phyloP scores from a whole-genome alignment of 108 stramenopile species.

The Fistulifera pelliculosa region DNA sequence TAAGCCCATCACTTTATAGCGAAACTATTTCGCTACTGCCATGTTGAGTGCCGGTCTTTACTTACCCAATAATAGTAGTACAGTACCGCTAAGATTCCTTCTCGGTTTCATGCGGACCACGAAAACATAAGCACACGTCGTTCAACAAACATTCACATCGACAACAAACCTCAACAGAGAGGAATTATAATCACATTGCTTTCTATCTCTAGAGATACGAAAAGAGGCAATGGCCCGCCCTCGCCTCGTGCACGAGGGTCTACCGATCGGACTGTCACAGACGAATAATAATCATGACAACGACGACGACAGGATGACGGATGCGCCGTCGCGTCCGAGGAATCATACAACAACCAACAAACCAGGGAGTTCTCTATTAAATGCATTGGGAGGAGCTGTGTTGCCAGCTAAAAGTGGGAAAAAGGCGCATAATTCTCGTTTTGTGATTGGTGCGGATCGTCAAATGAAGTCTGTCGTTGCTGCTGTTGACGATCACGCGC shows the following conservation, averaged over 20 bases:
- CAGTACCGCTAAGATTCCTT: too few relatives aligned
- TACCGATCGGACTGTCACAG: conserved; percentile 7
- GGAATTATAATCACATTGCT: too few relatives aligned
- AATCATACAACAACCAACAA: neutral
- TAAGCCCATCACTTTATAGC: too few relatives aligned
- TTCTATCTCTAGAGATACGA: too few relatives aligned
- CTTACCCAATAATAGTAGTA: too few relatives aligned
- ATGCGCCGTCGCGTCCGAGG: neutral
- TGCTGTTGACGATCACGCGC: neutral
- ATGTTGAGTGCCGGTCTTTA: too few relatives aligned
- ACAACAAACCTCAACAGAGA: too few relatives aligned
- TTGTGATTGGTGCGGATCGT: neutral
- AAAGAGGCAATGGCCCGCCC: conserved; percentile 18
- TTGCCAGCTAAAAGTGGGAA: neutral
- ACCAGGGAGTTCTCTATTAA: neutral
- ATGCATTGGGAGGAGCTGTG: neutral
- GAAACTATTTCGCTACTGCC: too few relatives aligned
- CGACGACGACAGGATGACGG: neutral
- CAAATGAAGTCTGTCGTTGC: neutral
- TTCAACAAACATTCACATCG: too few relatives aligned
- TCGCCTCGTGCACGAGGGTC: conserved; percentile 45
- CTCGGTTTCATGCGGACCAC: too few relatives aligned
- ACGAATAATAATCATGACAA: conserved; percentile 9
- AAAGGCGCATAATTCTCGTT: neutral
- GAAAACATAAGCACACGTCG: too few relatives aligned